Percentiles rank a stretch among this genome's conserved stretches.
phyloP scores from a whole-genome alignment of 805 yeast species.

The Candida mattraensis region DNA sequence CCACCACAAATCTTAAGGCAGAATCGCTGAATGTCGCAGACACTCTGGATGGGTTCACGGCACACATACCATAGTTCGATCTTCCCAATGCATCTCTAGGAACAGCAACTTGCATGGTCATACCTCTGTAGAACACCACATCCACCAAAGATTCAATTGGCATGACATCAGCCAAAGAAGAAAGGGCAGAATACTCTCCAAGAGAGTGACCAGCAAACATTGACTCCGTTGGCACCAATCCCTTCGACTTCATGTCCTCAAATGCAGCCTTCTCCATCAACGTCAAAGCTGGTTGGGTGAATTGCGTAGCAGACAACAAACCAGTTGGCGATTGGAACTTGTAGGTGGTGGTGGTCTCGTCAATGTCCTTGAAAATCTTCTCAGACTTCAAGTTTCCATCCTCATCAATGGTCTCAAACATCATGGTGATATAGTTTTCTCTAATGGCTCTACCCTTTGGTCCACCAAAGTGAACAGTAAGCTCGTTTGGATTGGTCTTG shows the following conservation, averaged over 20 bases:
- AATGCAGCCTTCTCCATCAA: conserved; percentile 99
- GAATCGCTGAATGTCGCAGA: conserved; percentile 86
- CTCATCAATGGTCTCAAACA: conserved; percentile 90
- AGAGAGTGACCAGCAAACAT: conserved; percentile 99
- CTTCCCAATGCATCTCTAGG: conserved; percentile 95
- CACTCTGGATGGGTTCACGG: conserved; percentile 95
- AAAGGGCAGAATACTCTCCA: conserved; percentile 98
- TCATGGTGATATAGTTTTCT: conserved; percentile 93
- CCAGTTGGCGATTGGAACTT: conserved; percentile 94
- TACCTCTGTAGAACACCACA: conserved; percentile 99
- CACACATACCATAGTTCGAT: conserved; percentile 99
- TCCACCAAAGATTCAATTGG: conserved; percentile 96
- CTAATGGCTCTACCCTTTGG: conserved; percentile 93
- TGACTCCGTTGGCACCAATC: conserved; percentile 88
- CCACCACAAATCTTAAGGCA: conserved; percentile 92
- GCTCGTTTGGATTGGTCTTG: conserved; percentile 90
- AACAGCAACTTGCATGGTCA: conserved; percentile 99
- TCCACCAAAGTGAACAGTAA: conserved; percentile 97
- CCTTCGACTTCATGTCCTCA: conserved; percentile 96
- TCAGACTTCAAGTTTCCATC: conserved; percentile 85
- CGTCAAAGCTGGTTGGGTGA: conserved; percentile 98
- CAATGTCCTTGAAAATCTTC: conserved; percentile 92
- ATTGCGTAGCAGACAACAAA: conserved; percentile 95
- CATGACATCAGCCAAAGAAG: conserved; percentile 97
- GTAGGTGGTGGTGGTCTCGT: conserved; percentile 74